Percentiles rank a stretch among this genome's conserved stretches.
phyloP scores from a whole-genome alignment of 805 yeast genomes.

The Candida methanosorbosa region DNA sequence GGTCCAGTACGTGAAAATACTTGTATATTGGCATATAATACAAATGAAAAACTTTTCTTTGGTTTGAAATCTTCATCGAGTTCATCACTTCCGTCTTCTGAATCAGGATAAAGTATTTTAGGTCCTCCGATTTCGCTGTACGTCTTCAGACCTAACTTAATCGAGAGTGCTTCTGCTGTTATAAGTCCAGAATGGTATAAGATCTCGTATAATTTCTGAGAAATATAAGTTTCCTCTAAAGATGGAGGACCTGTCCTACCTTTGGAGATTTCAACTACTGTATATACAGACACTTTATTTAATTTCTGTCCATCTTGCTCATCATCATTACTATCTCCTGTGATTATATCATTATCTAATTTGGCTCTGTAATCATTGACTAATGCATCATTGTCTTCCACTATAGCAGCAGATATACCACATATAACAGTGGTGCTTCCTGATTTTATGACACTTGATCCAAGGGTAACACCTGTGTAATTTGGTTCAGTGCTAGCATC shows the following conservation, averaged over 20 bases:
- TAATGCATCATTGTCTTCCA: slow-evolving; percentile 42
- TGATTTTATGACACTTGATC: slow-evolving; percentile 59
- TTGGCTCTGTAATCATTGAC: slow-evolving; percentile 33
- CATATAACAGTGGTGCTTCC: slow-evolving; percentile 73
- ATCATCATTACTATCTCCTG: slow-evolving; percentile 11
- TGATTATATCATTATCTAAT: slow-evolving; percentile 28
- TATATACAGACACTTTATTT: slow-evolving; percentile 42
- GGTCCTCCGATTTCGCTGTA: slow-evolving; percentile 38
- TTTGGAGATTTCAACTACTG: slow-evolving; percentile 67
- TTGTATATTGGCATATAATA: slow-evolving; percentile 63
- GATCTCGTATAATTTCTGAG: slow-evolving; percentile 57
- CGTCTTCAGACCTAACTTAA: slow-evolving; percentile 42
- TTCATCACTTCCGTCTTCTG: slow-evolving; percentile 20
- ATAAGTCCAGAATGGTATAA: slow-evolving; percentile 50
- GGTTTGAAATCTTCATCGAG: slow-evolving; percentile 21
- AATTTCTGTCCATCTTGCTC: slow-evolving; percentile 17
- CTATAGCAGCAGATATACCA: slow-evolving; percentile 57
- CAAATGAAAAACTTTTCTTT: slow-evolving; percentile 43
- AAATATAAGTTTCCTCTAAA: slow-evolving; percentile 72
- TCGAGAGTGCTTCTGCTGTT: slow-evolving; percentile 40
- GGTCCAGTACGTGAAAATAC: slow-evolving; percentile 82
- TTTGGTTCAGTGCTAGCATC: slow-evolving; percentile 7
- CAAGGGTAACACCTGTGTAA: slow-evolving; percentile 31
- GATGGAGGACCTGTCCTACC: slow-evolving; percentile 79
- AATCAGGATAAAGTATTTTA: slow-evolving; percentile 34